These are phyloP conservation scores for Aspergillus baeticus DNA, from an alignment of 495 filamentous ascomycete species.

Conservation along the genomic window DNA sequence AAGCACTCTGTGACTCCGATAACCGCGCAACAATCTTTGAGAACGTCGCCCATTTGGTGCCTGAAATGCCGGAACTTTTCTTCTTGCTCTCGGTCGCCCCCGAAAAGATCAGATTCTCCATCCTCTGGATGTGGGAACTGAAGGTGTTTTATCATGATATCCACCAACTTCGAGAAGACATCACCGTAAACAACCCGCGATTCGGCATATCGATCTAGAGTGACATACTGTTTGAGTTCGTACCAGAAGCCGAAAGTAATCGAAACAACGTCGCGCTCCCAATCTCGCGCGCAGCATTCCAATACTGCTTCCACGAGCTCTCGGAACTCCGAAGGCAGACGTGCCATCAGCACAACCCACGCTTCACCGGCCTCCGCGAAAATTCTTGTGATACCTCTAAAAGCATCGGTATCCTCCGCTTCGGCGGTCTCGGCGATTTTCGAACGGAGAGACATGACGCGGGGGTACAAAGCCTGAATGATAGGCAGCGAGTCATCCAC, in stretches of 20 bases:
- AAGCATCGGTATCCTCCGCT: constrained; percentile 80
- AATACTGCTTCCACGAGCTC: constrained; percentile 86
- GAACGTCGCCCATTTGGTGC: constrained; percentile 95
- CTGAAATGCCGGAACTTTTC: constrained; percentile 97
- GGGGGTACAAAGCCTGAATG: constrained; percentile 83
- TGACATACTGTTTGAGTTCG: constrained; percentile 94
- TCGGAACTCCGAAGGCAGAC: constrained; percentile 76
- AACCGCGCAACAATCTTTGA: constrained; percentile 96
- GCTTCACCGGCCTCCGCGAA: constrained; percentile 93
- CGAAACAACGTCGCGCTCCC: constrained; percentile 83
- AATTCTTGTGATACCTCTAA: constrained; percentile 82
- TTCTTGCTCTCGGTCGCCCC: constrained; percentile 91
- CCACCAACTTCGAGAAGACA: constrained; percentile 82
- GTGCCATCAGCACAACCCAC: constrained; percentile 87
- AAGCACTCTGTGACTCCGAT: constrained; percentile 90
- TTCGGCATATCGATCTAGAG: constrained; percentile 82
- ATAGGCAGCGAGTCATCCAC: constrained; percentile 76
- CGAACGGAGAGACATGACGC: constrained; percentile 72
- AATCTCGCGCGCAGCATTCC: constrained; percentile 84
- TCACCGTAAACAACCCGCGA: constrained; percentile 72
- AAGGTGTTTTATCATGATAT: constrained; percentile 89
- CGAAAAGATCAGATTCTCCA: constrained; percentile 82
- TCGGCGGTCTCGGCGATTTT: constrained; percentile 74
- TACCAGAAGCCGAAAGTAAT: constrained; percentile 98
- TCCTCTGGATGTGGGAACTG: constrained; percentile 82